Base-by-base conservation (phyloP, 2,329 filamentous ascomycete species). In the Penicillium sp. region DNA sequence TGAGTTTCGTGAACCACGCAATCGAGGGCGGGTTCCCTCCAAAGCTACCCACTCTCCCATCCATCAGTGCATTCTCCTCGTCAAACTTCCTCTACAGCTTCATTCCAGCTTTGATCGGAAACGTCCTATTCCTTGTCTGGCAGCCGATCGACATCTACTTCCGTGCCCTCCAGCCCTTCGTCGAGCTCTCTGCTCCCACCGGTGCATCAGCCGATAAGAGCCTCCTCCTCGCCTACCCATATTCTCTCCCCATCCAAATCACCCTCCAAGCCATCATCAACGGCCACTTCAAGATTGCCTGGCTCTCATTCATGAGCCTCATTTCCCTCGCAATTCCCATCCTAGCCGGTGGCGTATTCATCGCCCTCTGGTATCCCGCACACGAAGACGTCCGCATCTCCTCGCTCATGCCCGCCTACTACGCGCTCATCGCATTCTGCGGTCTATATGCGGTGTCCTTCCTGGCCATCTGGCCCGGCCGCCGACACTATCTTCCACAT, bases 1-100 rank as follows among this genome's bases (percentile, higher is more conserved):
- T 95, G 60, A 92, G 89, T 62, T 97, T 96, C 74, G 80, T 93
- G 60, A 87, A 89, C 40, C 79, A 82, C 9, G 83, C 85, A 11
- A 81, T 96, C 33, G 77, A 83, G 39, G 73, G 81, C 7, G 93
- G 92, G 9, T 97, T 96, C 73, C 74, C 82, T 6, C 92, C 93
- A 2, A 79, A 82, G 6, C 78, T 96, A 1, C 78, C 81, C 10
- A 86, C 88, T 0, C 78, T 81, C 2, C 86, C 91, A 1, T 79
- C 83, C 3, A 69, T 76, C 0, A 80, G 79, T 27, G 90, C 89
- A 18, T 97, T 96, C 75, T 96, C 91, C 1, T 81, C 90, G 0
- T 91, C 92, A 51, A 92, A 96, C 75, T 97, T 97, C 77, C 78
- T 96, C 52, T 97, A 92, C 78, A 86, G 83, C 63, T 88, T 89